Conservation (phyloP, 2,329 filamentous ascomycete genomes). For the Arthroderma sp. region DNA sequence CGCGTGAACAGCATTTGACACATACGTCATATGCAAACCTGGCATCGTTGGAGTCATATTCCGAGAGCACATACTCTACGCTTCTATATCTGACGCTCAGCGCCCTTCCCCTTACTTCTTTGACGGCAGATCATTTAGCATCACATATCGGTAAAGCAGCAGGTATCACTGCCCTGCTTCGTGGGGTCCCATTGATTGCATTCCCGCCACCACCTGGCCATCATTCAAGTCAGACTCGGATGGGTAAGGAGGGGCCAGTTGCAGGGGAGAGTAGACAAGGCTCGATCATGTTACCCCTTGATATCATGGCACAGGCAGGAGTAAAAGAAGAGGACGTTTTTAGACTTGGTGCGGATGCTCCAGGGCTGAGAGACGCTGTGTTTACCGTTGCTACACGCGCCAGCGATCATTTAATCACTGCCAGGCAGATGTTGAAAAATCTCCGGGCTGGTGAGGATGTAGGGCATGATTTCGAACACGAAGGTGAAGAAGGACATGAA, state of each 20-base stretch:
- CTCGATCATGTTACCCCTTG: conserved; percentile 67
- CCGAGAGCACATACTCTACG: conserved; percentile 89
- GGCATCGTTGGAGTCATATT: conserved; percentile 68
- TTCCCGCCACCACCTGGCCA: conserved; percentile 54
- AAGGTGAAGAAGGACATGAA: conserved; percentile 58
- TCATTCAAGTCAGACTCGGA: conserved; percentile 39
- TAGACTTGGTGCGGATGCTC: conserved; percentile 62
- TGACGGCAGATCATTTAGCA: conserved; percentile 82
- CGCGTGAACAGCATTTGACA: conserved; percentile 69
- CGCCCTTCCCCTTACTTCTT: conserved; percentile 62
- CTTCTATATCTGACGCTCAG: conserved; percentile 80
- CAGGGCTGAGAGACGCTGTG: conserved; percentile 74
- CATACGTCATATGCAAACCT: conserved; percentile 70
- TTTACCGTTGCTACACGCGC: conserved; percentile 87
- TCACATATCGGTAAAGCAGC: conserved; percentile 91
- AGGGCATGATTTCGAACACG: conserved; percentile 81
- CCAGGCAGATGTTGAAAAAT: conserved; percentile 77
- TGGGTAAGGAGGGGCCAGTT: conserved; percentile 26
- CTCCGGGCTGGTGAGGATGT: conserved; percentile 60
- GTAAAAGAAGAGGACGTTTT: conserved; percentile 85
- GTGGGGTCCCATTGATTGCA: conserved; percentile 78
- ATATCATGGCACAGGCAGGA: conserved; percentile 72
- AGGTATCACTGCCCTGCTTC: conserved; percentile 74
- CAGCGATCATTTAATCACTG: conserved; percentile 91
- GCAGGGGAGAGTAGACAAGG: conserved; percentile 40